A percentile compares a stretch with the other conserved stretches of the same genome.
phyloP scores from a whole-genome alignment of 768 basidiomycete genomes.

The Amanita rubescens region DNA sequence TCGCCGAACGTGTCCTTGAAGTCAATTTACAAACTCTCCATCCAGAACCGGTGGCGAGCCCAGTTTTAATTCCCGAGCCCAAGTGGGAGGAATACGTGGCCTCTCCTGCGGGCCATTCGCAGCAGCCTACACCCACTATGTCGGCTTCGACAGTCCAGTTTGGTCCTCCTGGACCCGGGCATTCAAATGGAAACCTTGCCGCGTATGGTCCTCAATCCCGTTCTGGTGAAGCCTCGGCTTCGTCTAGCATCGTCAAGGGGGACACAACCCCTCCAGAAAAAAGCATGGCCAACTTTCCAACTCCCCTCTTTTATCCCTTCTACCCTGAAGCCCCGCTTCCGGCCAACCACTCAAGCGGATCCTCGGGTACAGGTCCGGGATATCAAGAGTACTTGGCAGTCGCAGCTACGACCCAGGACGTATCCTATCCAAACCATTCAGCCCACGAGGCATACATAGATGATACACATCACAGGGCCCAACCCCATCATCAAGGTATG shows the following conservation, averaged over 20 bases:
- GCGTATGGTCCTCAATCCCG: constrained; percentile 32
- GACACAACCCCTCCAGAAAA: constrained; percentile 32
- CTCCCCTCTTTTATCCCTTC: constrained; percentile 71
- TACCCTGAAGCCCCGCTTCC: constrained; percentile 25
- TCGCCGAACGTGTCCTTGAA: constrained; percentile 75
- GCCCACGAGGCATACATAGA: constrained; percentile 36
- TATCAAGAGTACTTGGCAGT: constrained; percentile 51
- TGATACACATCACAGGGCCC: constrained; percentile 1
- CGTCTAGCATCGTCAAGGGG: constrained; percentile 21
- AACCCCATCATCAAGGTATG: constrained; percentile 11
- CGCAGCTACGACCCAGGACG: constrained; percentile 48
- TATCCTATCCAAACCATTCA: constrained; percentile 46
- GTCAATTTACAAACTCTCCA: constrained; percentile 61
- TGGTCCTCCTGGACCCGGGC: too few relatives aligned
- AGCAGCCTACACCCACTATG: constrained; percentile 37
- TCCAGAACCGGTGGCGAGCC: constrained; percentile 26
- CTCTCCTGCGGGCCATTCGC: constrained; percentile 25
- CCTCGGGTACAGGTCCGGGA: constrained; percentile 15
- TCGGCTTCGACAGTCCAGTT: constrained; percentile 21
- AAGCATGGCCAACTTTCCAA: constrained; percentile 59
- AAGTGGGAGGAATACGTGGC: constrained; percentile 45
- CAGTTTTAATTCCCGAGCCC: constrained; percentile 42
- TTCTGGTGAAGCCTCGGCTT: constrained; percentile 11
- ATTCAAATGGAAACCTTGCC: constrained; percentile 5
- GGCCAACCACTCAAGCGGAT: constrained; percentile 11